Base-by-base conservation (phyloP, 2,329 filamentous ascomycete species). In the Zymoseptoria passerinii region DNA sequence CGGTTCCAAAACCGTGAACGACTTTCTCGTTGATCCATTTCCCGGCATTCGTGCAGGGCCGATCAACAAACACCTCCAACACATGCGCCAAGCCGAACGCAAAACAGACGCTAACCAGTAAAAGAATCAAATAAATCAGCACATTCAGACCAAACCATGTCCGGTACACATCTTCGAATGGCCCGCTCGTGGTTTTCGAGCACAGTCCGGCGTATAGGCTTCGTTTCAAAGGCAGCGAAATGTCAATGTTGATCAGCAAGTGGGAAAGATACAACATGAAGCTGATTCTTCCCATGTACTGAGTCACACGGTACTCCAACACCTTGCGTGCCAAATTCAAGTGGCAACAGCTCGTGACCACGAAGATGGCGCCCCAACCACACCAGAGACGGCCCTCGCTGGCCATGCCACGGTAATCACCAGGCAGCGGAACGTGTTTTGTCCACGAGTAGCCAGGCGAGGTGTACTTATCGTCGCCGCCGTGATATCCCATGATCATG, bases 211-310 rank as follows among this genome's bases (percentile, higher is more conserved):
- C 10, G 35, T 44, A 44, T 5, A 44, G 35, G 35, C 35, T 13
- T n/a, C n/a, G 4, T 44, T 13, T 29, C 28, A 53, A 20, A 8
- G 52, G 52, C 28, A 18, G 10, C n/a, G 52, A 53, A 8, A 53
- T 19, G 19, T 7, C 13, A 28, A 5, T 19, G n/a, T 53, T 40
- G 6, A 53, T 35, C 18, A 53, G 28, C 9, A 53, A 19, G 29
- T 61, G 59, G 4, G 50, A 52, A 52, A 60, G 55, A 28, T 60
- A 60, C 23, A 60, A 48, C 58, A 60, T 60, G 40, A 54, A 60
- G 52, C 51, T 57, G 40, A 60, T 54, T 49, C 50, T 53, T 16
- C 58, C 58, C 18, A 60, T 23, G 40, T 60, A 58, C 23, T 52
- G 55, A 16, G 58, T 50, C 8, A 54, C 28, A 3, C 29, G 35